These are phyloP conservation scores for Dentipellis fragilis DNA, from an alignment of 768 basidiomycete genomes.

Conservation along the genomic window DNA sequence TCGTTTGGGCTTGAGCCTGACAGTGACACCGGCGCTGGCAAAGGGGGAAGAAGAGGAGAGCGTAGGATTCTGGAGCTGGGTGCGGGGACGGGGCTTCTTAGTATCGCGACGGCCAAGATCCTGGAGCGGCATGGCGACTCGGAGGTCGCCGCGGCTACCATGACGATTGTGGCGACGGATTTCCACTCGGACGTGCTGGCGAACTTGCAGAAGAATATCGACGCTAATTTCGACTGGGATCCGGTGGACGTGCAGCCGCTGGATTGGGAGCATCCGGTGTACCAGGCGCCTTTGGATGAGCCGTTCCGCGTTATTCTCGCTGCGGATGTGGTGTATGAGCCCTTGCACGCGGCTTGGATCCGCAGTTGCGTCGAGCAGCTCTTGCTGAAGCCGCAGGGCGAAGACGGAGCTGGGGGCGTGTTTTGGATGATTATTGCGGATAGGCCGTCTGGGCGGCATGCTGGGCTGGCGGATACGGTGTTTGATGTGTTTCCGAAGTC, in stretches of 20 bases:
- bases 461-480: conserved; percentile 47
- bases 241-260: conserved; percentile 37
- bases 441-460: conserved; percentile 54
- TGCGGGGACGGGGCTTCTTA: conserved; percentile 77
- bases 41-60: neutral
- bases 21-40: no score
- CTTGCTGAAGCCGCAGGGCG: conserved; percentile 22
- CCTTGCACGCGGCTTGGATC: conserved; percentile 62
- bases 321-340: conserved; percentile 74
- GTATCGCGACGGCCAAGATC: conserved; percentile 51
- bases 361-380: conserved; percentile 45
- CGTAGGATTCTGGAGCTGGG: conserved; percentile 63
- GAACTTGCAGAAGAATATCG: conserved; percentile 56
- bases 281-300: conserved; percentile 10
- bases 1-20: conserved; percentile 25
- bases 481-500: conserved; percentile 38
- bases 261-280: conserved; percentile 52
- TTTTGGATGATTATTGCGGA: conserved; percentile 72
- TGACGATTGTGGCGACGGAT: conserved; percentile 58
- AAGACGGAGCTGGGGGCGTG: conserved; percentile 25
- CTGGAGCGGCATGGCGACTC: conserved; percentile 16
- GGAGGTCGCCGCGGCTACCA: no score
- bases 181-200: conserved; percentile 66
- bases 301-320: conserved; percentile 61
- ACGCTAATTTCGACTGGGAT: conserved; percentile 32